Evolutionary conservation across 441 rosid species (phyloP).

Genomic region (Arabidopsis hybrid): DNA sequence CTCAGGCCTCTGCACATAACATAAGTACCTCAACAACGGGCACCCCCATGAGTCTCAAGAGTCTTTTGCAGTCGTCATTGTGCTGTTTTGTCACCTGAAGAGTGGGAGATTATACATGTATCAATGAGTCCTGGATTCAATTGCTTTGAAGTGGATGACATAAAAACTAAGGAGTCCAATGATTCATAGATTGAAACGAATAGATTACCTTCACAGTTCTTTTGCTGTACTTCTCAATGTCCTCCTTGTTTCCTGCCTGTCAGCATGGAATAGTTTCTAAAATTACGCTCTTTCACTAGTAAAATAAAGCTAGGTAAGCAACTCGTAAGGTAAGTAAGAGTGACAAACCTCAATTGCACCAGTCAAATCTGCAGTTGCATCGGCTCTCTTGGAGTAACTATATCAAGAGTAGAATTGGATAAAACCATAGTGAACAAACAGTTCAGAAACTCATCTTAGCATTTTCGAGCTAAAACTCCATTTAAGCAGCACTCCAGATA

Average conservation of each 20-base stretch:
- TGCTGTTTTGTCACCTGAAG: conserved; percentile 91
- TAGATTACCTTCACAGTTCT: conserved; percentile 84
- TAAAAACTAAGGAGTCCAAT: background rate
- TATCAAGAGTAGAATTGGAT: conserved; percentile 18
- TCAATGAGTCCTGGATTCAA: conserved; percentile 9
- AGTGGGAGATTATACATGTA: conserved; percentile 26
- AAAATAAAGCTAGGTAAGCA: background rate
- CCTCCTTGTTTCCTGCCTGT: conserved; percentile 86
- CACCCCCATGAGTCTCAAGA: conserved; percentile 92
- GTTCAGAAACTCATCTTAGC: background rate
- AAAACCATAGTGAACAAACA: conserved; percentile 7
- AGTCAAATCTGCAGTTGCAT: conserved; percentile 82
- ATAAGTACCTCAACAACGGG: conserved; percentile 84
- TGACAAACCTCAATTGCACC: conserved; percentile 69
- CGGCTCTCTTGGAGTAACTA: conserved; percentile 89
- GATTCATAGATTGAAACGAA: conserved; percentile 9
- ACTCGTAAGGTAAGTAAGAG: conserved; percentile 8
- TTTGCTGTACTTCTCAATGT: conserved; percentile 95
- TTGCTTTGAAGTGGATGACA: conserved; percentile 6
- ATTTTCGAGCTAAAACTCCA: background rate
- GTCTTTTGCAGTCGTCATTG: conserved; percentile 92
- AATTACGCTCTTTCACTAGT: background rate
- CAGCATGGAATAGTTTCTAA: conserved; percentile 9
- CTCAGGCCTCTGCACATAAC: background rate
- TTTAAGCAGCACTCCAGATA: background rate